Evolutionary conservation across 2,329 filamentous ascomycete species (phyloP), one percentile per base, ranked within the genome.

Genomic region (Ascochyta koolunga): DNA sequence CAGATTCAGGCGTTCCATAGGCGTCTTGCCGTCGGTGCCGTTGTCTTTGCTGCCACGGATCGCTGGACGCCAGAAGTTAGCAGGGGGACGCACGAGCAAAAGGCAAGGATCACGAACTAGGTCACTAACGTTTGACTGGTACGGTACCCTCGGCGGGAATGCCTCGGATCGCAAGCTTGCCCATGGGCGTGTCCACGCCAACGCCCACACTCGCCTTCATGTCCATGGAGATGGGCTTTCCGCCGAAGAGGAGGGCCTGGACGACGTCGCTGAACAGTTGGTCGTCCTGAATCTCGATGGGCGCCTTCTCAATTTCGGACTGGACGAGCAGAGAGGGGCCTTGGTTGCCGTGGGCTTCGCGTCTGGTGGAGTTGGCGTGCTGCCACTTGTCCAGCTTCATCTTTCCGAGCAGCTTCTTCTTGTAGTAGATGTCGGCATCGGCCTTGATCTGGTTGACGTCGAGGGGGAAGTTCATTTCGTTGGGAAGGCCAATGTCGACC

Each of bases 111-210:
- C 56, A 74, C 71, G 70, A 73, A 79, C 83, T 79, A 77, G 81
- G 82, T 77, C 81, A 91, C 93, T 86, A 88, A 96, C 92, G 90
- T 85, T 96, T 96, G 80, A 98, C 86, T 77, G 90, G 90, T 70
- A 99, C 87, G 69, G 88, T 85, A 65, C 95, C 93, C 79, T 92
- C 83, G 37, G 74, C 91, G 41, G 93, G 93, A 67, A 99, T 89
- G 62, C 89, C 86, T 74, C 90, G 91, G 67, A 98, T 80, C 48
- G 89, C 83, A 68, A 98, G 84, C 64, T 88, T 81, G 42, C 95
- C 95, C 59, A 99, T 81, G 22, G 89, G 87, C 25, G 93, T 97
- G 54, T 86, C 81, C 45, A 97, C 85, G 67, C 90, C 86, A 60
- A 93, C 89, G 74, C 96, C 91, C 52, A 98, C 91, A 37, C 84